Base-by-base conservation (phyloP, 371 early-diverging fungal genomes). In the Dinochytrium kinnereticum region DNA sequence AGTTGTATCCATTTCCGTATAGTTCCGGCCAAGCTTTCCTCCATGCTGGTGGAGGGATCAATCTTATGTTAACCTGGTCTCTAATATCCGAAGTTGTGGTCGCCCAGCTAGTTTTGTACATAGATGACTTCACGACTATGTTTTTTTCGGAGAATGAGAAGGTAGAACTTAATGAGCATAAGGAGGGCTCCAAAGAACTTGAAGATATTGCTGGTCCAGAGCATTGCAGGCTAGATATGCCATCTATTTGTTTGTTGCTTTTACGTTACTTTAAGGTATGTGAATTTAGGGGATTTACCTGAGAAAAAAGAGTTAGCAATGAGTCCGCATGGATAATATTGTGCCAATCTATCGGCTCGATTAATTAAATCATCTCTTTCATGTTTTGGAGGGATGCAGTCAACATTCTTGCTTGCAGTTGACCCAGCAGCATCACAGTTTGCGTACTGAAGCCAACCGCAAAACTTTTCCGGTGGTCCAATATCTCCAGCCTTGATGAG, bases 271-370 rank as follows among this genome's bases (percentile, higher is more conserved):
- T 33, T 13, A 33, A 2, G 26, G 31, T 26, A 13, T 24, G 5
- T 26, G 7, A 57, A 57, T 30, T 26, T 24, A 13, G 57, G 24
- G 26, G 5, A 57, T 57, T 57, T 81, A 90, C 93, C 98, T 73
- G 95, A 93, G 79, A 98, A 98, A 94, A 44, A 85, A 7, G 97
- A 97, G 79, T 98, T 97, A n/a, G 99, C 97, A 76, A 99, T 95
- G 38, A 98, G 81, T 0, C 99, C 99, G 78, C 99, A 99, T 26
- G 99, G 99, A 84, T 97, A 99, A 68, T 30, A 55, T 55, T 55
- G 57, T 10, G 57, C 57, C 57, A 26, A 7, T 5, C 30, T 7
- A 19, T 19, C 57, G 7, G 57, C 57, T 30, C 57, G 10, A 7
- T 55, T 10, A 55, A 55, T 55, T 10, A 55, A 19, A 55, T 5